Evolutionary conservation across 192 early-diverging fungal species (phyloP).

Genomic region (Rhizophlyctis rosea): DNA sequence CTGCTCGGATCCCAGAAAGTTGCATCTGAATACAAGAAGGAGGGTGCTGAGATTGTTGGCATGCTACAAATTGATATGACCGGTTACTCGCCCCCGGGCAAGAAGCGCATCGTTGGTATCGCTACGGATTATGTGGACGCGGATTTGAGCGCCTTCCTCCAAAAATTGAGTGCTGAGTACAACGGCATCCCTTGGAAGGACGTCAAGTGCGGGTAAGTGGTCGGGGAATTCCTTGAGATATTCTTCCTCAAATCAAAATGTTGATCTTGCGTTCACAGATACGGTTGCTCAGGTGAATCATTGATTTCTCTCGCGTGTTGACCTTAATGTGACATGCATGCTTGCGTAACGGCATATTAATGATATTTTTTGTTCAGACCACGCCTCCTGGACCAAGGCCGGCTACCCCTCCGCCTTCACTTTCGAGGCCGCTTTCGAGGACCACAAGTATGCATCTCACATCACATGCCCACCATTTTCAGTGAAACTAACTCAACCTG

Average conservation of each 20-base stretch:
- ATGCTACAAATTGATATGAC: conserved; percentile 96
- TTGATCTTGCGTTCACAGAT: too few relatives aligned
- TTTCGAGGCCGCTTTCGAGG: conserved; percentile 43
- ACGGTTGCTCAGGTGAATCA: too few relatives aligned
- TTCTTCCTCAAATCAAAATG: too few relatives aligned
- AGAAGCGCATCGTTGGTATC: conserved; percentile 61
- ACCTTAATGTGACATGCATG: too few relatives aligned
- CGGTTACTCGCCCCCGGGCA: conserved; percentile 67
- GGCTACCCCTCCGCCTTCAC: conserved; percentile 86
- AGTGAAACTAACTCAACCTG: not conserved
- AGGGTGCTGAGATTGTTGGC: conserved; percentile 61
- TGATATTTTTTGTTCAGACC: conserved; percentile 65
- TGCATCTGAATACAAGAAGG: conserved; percentile 62
- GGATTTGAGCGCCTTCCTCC: conserved; percentile 45
- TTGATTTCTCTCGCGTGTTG: not conserved
- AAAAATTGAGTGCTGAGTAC: conserved; percentile 60
- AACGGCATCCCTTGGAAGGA: conserved; percentile 60
- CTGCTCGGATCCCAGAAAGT: conserved; percentile 87
- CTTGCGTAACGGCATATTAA: not conserved
- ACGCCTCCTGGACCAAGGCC: conserved; percentile 86
- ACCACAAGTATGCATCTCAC: conserved; percentile 11
- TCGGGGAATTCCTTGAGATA: not conserved
- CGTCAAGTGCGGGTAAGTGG: conserved; percentile 82
- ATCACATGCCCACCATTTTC: not conserved
- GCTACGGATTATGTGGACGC: conserved; percentile 78